phyloP scores from a whole-genome alignment of 768 basidiomycete genomes.

The Gyrodon lividus region DNA sequence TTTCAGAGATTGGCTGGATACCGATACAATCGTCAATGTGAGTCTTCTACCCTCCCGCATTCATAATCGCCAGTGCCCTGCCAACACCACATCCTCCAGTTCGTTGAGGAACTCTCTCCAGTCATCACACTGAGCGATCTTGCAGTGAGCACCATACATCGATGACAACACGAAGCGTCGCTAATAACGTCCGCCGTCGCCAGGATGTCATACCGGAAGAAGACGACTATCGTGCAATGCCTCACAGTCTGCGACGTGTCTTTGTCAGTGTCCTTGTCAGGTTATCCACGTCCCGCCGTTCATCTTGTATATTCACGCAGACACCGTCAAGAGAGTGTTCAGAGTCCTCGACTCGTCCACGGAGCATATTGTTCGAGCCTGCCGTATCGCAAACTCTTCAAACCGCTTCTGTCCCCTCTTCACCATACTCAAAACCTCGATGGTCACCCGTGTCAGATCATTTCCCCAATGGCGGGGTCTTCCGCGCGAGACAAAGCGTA shows the following conservation, averaged over 20 bases:
- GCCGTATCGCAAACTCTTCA: neutral
- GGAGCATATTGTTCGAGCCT: slow-evolving; percentile 31
- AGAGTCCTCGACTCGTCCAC: slow-evolving; percentile 16
- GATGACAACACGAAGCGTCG: slow-evolving; percentile 14
- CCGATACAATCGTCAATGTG: slow-evolving; percentile 30
- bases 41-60: neutral
- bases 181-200: slow-evolving; percentile 20
- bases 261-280: slow-evolving; percentile 21
- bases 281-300: slow-evolving; percentile 8
- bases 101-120: slow-evolving; percentile 22
- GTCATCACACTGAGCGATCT: slow-evolving; percentile 24
- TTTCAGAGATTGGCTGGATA: slow-evolving; percentile 22
- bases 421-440: slow-evolving; percentile 19
- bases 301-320: slow-evolving; percentile 11
- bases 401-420: slow-evolving; percentile 7
- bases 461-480: slow-evolving; percentile 12
- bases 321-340: slow-evolving; percentile 18
- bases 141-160: slow-evolving; percentile 24
- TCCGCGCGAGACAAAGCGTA: slow-evolving; percentile 34
- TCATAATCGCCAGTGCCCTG: neutral
- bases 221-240: slow-evolving; percentile 30
- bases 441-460: slow-evolving; percentile 18
- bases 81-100: slow-evolving; percentile 12
- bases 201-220: slow-evolving; percentile 31
- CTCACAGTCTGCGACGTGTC: slow-evolving; percentile 28